A percentile compares a stretch with the other conserved stretches of the same genome.
Evolutionary conservation across 345 rosid species (phyloP).

Genomic region (Citrus hindsii): DNA sequence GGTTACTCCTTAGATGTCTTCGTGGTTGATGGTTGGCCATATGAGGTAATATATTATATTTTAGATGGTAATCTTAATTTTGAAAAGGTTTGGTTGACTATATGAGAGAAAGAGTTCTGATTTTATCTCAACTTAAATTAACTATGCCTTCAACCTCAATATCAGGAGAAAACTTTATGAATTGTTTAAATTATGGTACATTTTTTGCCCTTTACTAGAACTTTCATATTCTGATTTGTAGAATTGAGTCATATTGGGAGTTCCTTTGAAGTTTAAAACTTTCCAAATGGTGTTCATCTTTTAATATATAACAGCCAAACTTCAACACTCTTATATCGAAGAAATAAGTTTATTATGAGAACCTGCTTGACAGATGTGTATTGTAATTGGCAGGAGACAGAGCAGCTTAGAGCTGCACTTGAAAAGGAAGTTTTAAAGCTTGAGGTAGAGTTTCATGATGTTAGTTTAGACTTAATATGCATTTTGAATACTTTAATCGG

Average conservation of each 20-base stretch:
- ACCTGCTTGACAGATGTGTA: slow-evolving; percentile 23
- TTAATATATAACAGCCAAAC: not conserved
- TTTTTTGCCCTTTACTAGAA: not conserved
- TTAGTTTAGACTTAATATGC: not conserved
- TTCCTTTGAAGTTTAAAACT: not conserved
- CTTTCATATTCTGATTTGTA: not conserved
- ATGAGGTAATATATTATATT: slow-evolving; percentile 54
- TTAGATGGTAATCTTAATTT: not conserved
- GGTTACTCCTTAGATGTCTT: slow-evolving; percentile 96
- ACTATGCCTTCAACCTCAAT: not conserved
- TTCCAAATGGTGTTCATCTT: not conserved
- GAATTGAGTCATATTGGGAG: not conserved
- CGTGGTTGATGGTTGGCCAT: slow-evolving; percentile 99
- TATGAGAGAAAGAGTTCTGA: not conserved
- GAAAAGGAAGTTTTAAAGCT: slow-evolving; percentile 67
- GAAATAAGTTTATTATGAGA: not conserved
- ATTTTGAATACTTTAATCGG: not conserved
- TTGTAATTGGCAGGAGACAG: slow-evolving; percentile 61
- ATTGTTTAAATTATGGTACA: not conserved
- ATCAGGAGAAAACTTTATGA: not conserved
- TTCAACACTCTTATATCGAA: not conserved
- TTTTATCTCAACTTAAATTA: not conserved
- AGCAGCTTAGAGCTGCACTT: slow-evolving; percentile 63
- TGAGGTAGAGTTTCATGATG: slow-evolving; percentile 51
- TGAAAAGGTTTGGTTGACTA: not conserved